Conservation (phyloP, 805 yeast genomes). For the Candida palmyrensis region DNA sequence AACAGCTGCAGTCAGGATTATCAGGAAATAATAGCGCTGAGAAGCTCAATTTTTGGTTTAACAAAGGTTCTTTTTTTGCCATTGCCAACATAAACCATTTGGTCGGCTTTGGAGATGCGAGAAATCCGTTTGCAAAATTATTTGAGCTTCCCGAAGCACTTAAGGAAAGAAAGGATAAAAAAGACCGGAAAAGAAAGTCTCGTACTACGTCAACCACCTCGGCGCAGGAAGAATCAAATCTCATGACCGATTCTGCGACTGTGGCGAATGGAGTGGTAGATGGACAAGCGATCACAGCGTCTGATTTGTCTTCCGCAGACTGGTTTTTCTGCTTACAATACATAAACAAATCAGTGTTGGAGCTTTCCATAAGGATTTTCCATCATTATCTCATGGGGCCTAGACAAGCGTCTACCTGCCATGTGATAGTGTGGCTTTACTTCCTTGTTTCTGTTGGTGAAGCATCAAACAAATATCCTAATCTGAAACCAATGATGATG, state of each 20-base stretch:
- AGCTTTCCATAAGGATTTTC: constrained; percentile 63
- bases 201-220: constrained; percentile 12
- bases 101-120: constrained; percentile 72
- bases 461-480: constrained; percentile 43
- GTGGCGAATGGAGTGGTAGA: constrained; percentile 19
- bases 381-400: constrained; percentile 69
- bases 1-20: too few relatives aligned
- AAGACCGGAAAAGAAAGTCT: constrained; percentile 55
- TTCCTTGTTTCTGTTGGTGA: constrained; percentile 62
- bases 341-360: constrained; percentile 59
- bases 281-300: constrained; percentile 26
- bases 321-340: constrained; percentile 57
- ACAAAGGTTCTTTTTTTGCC: constrained; percentile 72
- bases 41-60: constrained; percentile 66
- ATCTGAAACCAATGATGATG: constrained; percentile 41
- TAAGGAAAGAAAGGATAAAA: constrained; percentile 66
- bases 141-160: constrained; percentile 69
- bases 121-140: constrained; percentile 70
- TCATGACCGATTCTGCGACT: constrained; percentile 2
- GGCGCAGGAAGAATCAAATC: constrained; percentile 5
- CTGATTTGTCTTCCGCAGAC: constrained; percentile 31
- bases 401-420: constrained; percentile 63
- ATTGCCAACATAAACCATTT: constrained; percentile 69
- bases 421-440: constrained; percentile 72
- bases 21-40: constrained; percentile 17